Conservation (phyloP, 2,329 filamentous ascomycete genomes). For the Aspergillus ochraceoroseus region DNA sequence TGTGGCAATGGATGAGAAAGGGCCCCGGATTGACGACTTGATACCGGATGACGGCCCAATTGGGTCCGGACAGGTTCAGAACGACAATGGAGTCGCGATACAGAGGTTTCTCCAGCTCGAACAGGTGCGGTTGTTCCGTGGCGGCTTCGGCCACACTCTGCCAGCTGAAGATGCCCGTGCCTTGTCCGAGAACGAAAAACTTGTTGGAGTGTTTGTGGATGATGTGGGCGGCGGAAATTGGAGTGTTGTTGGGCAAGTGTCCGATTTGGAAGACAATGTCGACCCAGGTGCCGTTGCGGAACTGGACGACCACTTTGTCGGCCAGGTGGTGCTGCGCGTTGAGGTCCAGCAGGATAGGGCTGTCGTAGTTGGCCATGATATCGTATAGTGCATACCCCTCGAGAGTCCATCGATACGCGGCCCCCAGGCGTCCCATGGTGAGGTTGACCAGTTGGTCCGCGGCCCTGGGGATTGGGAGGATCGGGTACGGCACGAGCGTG, state of each 20-base stretch:
- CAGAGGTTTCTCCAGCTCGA: conserved; percentile 45
- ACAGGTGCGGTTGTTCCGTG: conserved; percentile 37
- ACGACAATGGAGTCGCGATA: conserved; percentile 43
- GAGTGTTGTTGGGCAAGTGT: conserved; percentile 19
- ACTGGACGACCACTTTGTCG: conserved; percentile 29
- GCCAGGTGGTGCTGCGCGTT: conserved; percentile 22
- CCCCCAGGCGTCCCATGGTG: conserved; percentile 26
- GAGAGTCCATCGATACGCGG: conserved; percentile 32
- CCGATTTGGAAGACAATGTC: conserved; percentile 36
- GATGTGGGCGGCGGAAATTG: conserved; percentile 38
- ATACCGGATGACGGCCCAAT: conserved; percentile 46
- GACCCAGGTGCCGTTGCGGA: conserved; percentile 39
- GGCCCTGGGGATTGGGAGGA: conserved; percentile 36
- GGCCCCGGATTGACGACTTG: conserved; percentile 46
- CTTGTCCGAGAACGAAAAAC: conserved; percentile 42
- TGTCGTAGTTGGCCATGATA: conserved; percentile 28
- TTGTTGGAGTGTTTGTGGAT: conserved; percentile 50
- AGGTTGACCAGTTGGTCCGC: conserved; percentile 47
- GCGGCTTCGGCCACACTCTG: conserved; percentile 41
- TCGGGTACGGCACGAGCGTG: conserved; percentile 46
- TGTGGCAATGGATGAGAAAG: conserved; percentile 50
- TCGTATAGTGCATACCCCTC: conserved; percentile 26
- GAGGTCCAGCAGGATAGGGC: conserved; percentile 27
- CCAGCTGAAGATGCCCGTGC: conserved; percentile 40
- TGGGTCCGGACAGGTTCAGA: conserved; percentile 22